Evolutionary conservation across 139 green algal genomes (phyloP).

Genomic region (Ostreobium quekettii): DNA sequence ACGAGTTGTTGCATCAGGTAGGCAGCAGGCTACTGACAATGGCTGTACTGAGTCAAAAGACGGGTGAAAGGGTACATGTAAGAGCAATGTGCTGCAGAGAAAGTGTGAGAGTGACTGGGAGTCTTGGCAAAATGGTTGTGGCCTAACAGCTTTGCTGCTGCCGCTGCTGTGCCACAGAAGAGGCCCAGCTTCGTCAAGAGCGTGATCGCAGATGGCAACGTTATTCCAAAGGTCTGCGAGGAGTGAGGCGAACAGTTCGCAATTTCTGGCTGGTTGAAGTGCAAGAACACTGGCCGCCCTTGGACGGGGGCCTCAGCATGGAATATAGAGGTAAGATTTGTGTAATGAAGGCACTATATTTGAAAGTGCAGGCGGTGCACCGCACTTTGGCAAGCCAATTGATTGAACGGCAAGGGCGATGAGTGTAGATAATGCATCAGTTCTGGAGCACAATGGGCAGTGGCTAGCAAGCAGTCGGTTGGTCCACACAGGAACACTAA

Average conservation of each 20-base stretch:
- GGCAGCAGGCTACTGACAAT: background rate
- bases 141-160: background rate
- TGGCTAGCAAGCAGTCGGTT: no score
- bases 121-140: background rate
- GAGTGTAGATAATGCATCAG: no score
- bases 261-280: conserved; percentile 1
- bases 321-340: conserved; percentile 1
- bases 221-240: background rate
- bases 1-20: conserved; percentile 3
- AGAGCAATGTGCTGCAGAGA: background rate
- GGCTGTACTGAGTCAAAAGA: no score
- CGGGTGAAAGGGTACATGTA: background rate
- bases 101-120: background rate
- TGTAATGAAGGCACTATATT: background rate
- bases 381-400: background rate
- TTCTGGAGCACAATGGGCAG: no score
- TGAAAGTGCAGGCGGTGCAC: background rate
- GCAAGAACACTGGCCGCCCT: background rate
- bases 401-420: no score
- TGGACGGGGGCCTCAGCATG: background rate
- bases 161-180: background rate
- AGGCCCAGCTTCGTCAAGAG: background rate
- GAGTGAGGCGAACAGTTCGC: background rate
- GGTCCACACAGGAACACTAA: no score
- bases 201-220: background rate